Percentiles rank a stretch among this genome's conserved stretches.
Conservation (phyloP, 139 green algal species). For the Asterochloris erici region DNA sequence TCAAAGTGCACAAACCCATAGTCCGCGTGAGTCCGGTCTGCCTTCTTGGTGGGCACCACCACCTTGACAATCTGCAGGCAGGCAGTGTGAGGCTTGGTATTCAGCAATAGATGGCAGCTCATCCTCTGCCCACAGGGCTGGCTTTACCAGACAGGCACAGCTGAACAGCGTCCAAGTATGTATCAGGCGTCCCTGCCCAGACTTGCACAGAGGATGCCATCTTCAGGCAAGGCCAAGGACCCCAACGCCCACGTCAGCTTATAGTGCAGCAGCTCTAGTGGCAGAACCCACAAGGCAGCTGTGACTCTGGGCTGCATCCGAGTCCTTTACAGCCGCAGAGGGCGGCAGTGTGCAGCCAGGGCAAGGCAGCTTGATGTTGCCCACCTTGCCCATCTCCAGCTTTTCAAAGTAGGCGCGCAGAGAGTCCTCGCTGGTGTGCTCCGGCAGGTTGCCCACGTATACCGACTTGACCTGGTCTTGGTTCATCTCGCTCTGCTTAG, state of each 20-base stretch:
- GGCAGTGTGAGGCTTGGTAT: neutral
- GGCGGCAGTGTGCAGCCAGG: too few relatives aligned
- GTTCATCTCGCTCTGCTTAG: constrained; percentile 39
- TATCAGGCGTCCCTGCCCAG: neutral
- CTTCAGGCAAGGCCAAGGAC: neutral
- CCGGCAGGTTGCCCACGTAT: constrained; percentile 81
- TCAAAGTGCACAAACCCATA: constrained; percentile 87
- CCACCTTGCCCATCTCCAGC: constrained; percentile 51
- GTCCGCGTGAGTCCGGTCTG: constrained; percentile 48
- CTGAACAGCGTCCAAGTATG: neutral
- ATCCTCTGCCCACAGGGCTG: neutral
- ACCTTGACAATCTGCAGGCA: constrained; percentile 48
- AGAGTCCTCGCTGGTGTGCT: constrained; percentile 55
- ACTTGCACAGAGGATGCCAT: too few relatives aligned
- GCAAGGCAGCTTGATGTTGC: neutral
- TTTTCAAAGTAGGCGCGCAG: constrained; percentile 62
- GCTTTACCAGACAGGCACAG: neutral
- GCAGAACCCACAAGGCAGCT: too few relatives aligned
- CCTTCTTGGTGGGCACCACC: constrained; percentile 49
- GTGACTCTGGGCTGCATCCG: too few relatives aligned
- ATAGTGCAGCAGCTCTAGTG: too few relatives aligned
- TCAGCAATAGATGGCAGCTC: neutral
- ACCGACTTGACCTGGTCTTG: constrained; percentile 54
- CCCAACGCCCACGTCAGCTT: too few relatives aligned
- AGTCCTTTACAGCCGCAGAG: too few relatives aligned